These are phyloP conservation scores for Gypsophila paniculata DNA, from an alignment of 179 eudicot genomes.

Conservation along the genomic window DNA sequence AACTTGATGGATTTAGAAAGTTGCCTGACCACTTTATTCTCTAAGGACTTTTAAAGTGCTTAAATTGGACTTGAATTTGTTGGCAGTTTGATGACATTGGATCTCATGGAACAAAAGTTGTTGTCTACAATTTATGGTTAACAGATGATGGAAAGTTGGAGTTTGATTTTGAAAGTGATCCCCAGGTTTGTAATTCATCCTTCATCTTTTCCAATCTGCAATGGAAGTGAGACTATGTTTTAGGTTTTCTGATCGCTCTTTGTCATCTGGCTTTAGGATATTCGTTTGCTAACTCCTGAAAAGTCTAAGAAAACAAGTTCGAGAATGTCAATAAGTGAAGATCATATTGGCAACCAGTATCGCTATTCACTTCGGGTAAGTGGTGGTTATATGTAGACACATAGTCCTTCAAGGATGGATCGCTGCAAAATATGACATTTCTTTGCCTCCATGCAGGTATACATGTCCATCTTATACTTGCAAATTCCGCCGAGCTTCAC, in stretches of 20 bases:
- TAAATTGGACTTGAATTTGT: conserved; percentile 18
- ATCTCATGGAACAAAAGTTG: conserved; percentile 66
- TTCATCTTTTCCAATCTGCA: conserved; percentile 13
- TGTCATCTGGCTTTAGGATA: conserved; percentile 46
- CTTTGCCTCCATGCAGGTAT: conserved; percentile 27
- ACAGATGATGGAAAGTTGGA: conserved; percentile 58
- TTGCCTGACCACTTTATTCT: background rate
- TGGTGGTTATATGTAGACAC: conserved; percentile 16
- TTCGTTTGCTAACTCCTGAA: conserved; percentile 36
- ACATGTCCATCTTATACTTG: conserved; percentile 73
- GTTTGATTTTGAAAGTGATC: conserved; percentile 70
- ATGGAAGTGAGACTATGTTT: background rate
- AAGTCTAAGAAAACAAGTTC: conserved; percentile 21
- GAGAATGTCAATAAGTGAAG: conserved; percentile 33
- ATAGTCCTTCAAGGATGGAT: background rate
- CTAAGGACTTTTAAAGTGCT: background rate
- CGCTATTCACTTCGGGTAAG: conserved; percentile 79
- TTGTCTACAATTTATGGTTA: conserved; percentile 74
- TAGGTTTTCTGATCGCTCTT: conserved; percentile 1
- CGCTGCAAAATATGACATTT: background rate
- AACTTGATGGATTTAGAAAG: background rate
- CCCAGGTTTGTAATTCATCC: conserved; percentile 41
- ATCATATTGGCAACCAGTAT: conserved; percentile 63
- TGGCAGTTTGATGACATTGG: conserved; percentile 72
- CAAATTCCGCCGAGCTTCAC: conserved; percentile 54